Conservation (phyloP, 164 flowering plant genomes). For the Umbilicus rupestris region DNA sequence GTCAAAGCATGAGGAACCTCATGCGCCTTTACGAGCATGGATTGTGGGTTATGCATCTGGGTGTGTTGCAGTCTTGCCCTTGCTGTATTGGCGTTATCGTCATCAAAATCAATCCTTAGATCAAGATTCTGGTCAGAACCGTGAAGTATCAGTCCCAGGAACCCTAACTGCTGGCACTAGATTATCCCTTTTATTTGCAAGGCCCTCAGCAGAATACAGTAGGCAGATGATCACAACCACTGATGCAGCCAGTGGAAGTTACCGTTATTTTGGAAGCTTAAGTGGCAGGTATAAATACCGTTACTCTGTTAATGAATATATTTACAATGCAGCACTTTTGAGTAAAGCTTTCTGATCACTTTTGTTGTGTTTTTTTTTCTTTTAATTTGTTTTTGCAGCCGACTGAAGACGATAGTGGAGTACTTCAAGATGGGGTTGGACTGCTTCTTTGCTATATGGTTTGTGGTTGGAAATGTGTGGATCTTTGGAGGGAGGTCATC, state of each 20-base stretch:
- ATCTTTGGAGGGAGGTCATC: slow-evolving; percentile 43
- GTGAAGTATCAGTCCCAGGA: slow-evolving; percentile 21
- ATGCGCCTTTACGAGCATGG: slow-evolving; percentile 30
- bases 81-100: slow-evolving; percentile 38
- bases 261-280: slow-evolving; percentile 19
- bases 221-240: slow-evolving; percentile 8
- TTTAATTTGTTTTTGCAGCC: slow-evolving; percentile 6
- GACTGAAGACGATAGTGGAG: slow-evolving; percentile 30
- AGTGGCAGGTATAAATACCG: slow-evolving; percentile 30
- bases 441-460: slow-evolving; percentile 49
- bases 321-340: neutral
- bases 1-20: slow-evolving; percentile 33
- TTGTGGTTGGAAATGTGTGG: slow-evolving; percentile 50
- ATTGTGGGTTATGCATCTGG: slow-evolving; percentile 44
- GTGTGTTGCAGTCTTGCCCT: slow-evolving; percentile 34
- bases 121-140: slow-evolving; percentile 24
- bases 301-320: neutral
- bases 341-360: neutral
- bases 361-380: neutral
- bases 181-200: slow-evolving; percentile 24
- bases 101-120: slow-evolving; percentile 27
- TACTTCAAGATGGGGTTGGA: slow-evolving; percentile 41
- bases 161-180: slow-evolving; percentile 19
- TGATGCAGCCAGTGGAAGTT: slow-evolving; percentile 18
- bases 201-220: slow-evolving; percentile 25